phyloP scores from a whole-genome alignment of 2,329 filamentous ascomycete genomes.

The Sarocladiaceae sp. region DNA sequence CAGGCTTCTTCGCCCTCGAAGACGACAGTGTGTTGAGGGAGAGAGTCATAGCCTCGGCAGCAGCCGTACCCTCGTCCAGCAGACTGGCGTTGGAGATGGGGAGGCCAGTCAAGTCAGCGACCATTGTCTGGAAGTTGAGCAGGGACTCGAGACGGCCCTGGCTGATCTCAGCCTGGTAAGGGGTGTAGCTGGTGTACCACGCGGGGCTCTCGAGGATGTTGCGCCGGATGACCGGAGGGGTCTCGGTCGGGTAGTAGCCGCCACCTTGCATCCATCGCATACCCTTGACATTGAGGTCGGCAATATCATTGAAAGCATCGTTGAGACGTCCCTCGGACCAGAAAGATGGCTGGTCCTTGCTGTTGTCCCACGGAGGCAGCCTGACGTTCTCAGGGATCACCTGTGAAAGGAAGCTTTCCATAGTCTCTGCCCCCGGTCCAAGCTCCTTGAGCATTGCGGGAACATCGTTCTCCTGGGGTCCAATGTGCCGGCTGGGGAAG shows the following conservation, averaged over 20 bases:
- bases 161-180: constrained; percentile 95
- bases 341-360: constrained; percentile 32
- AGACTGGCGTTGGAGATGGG: constrained; percentile 87
- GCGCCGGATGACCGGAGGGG: constrained; percentile 84
- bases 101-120: constrained; percentile 79
- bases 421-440: constrained; percentile 62
- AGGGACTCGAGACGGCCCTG: constrained; percentile 89
- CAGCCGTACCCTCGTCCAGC: constrained; percentile 85
- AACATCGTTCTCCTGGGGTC: constrained; percentile 63
- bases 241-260: constrained; percentile 83
- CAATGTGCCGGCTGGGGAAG: constrained; percentile 82
- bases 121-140: constrained; percentile 92
- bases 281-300: constrained; percentile 27
- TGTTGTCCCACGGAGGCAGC: constrained; percentile 28
- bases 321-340: constrained; percentile 32
- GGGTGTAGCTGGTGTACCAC: constrained; percentile 98
- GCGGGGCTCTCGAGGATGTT: constrained; percentile 89
- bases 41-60: constrained; percentile 92
- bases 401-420: constrained; percentile 80
- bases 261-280: constrained; percentile 71
- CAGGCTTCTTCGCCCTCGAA: constrained; percentile 64
- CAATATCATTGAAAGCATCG: constrained; percentile 24
- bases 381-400: constrained; percentile 78
- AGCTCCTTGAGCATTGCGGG: constrained; percentile 74
- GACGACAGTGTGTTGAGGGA: constrained; percentile 70